Percentiles rank a stretch among this genome's conserved stretches.
phyloP scores from a whole-genome alignment of 2,329 filamentous ascomycete genomes.

The Sclerotinia trifoliorum region DNA sequence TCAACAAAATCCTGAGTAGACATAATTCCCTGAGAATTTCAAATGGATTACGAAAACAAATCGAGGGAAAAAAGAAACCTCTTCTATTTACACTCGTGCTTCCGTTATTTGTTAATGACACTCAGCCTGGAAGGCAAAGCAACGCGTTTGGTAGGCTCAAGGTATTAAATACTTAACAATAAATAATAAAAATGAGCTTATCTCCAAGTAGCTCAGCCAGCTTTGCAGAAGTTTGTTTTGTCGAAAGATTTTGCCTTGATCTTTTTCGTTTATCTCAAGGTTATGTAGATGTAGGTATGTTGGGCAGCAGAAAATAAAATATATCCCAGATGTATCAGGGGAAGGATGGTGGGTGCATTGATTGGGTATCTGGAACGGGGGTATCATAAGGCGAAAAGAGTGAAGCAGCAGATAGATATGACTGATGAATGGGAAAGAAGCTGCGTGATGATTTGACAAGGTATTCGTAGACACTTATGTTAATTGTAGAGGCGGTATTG shows the following conservation, averaged over 20 bases:
- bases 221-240: neutral
- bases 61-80: neutral
- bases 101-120: neutral
- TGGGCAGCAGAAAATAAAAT: constrained; percentile 1
- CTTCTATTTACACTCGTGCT: neutral
- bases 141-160: neutral
- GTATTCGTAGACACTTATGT: neutral
- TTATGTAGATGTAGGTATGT: neutral
- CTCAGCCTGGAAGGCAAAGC: constrained; percentile 9
- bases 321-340: neutral
- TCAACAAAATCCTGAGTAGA: constrained; percentile 51
- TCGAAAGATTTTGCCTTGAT: neutral
- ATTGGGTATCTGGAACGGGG: constrained; percentile 8
- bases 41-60: neutral
- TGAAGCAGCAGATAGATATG: neutral
- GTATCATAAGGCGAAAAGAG: neutral
- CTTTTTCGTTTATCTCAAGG: neutral
- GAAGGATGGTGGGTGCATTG: neutral
- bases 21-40: constrained; percentile 21
- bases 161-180: neutral
- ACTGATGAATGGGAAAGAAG: neutral
- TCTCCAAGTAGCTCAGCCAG: neutral
- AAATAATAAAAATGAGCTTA: neutral
- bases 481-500: constrained; percentile 4
- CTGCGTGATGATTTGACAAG: neutral